Percentiles rank a stretch among this genome's conserved stretches.
Conservation (phyloP, 148 eudicot genomes). For the Rhododendron simsii region DNA sequence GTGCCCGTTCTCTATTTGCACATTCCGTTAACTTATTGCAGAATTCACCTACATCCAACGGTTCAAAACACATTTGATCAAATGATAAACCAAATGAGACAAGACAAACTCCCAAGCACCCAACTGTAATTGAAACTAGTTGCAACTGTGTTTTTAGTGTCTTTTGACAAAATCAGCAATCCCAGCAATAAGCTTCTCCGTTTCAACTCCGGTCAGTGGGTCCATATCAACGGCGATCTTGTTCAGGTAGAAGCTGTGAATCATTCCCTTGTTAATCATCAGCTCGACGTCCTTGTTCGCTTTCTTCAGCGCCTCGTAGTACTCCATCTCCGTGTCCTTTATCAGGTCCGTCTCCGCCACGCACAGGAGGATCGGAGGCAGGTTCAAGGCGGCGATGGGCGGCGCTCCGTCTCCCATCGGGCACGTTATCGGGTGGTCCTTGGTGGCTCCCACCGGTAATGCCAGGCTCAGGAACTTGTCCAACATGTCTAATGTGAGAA, state of each 20-base stretch:
- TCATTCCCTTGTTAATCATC: conserved; percentile 43
- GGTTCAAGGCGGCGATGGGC: conserved; percentile 28
- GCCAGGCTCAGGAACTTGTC: conserved; percentile 68
- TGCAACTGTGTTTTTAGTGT: conserved; percentile 21
- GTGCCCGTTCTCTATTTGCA: too few species aligned
- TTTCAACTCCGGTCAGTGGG: conserved; percentile 33
- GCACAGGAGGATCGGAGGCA: conserved; percentile 62
- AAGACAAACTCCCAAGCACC: neutral
- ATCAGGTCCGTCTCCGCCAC: conserved; percentile 75
- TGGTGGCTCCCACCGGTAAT: conserved; percentile 57
- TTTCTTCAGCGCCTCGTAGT: conserved; percentile 56
- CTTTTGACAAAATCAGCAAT: conserved; percentile 48
- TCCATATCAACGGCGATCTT: conserved; percentile 63
- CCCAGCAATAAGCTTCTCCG: conserved; percentile 34
- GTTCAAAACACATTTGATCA: neutral
- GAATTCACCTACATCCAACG: neutral
- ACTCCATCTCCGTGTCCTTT: conserved; percentile 75
- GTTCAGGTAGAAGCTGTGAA: conserved; percentile 72
- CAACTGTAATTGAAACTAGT: neutral
- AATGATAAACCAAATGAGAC: too few species aligned
- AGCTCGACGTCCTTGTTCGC: conserved; percentile 54
- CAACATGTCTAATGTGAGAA: conserved; percentile 70
- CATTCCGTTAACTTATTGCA: too few species aligned
- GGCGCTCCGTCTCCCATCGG: conserved; percentile 73
- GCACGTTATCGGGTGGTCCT: conserved; percentile 72